Base-by-base conservation (phyloP, 2,329 filamentous ascomycete species). In the Colletotrichum tanaceti region DNA sequence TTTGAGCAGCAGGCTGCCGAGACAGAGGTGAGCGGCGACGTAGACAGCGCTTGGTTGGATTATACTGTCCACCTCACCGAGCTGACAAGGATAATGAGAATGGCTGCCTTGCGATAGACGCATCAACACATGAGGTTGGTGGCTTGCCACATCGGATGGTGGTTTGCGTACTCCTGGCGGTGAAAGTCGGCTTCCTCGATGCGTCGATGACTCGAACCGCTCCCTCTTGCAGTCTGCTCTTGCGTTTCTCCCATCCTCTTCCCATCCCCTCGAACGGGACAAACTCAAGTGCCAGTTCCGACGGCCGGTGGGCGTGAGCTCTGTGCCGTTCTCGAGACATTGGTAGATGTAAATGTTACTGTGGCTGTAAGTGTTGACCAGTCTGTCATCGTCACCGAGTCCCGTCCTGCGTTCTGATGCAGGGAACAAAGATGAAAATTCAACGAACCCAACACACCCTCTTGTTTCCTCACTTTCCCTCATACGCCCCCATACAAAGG, bases 51-150 rank as follows among this genome's bases (percentile, higher is more conserved):
- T 41, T 28, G 22, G 39, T 20, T 32, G 32, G 55, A 44, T 55
- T 16, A 53, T 60, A 50, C 62, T 62, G 49, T 60, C 65, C 49
- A 52, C 39, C 50, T 65, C 65, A 68, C 65, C 62, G 65, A 68
- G 65, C 38, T 62, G 62, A 68, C 65, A 68, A 32, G 65, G 65
- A 65, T 65, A 14, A 10, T 44, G 54, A 16, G 18, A 35, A 55
- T 57, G 62, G 65, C 38, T 65, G 65, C 65, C 55, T 68, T 38
- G 62, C 50, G 24, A 50, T 22, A 24, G 38, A 32, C 35, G 39
- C n/a, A 32, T 39, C 44, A 28, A 44, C 47, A n/a, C 35, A 41
- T 47, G 61, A 57, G 14, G 38, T 44, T 55, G 65, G 65, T 68
- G 65, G 49, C 62, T 65, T 57, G 62, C n/a, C 22, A 43, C 14